Evolutionary conservation across 2,329 filamentous ascomycete genomes (phyloP).

Genomic region (Xylariomycetidae sp.): DNA sequence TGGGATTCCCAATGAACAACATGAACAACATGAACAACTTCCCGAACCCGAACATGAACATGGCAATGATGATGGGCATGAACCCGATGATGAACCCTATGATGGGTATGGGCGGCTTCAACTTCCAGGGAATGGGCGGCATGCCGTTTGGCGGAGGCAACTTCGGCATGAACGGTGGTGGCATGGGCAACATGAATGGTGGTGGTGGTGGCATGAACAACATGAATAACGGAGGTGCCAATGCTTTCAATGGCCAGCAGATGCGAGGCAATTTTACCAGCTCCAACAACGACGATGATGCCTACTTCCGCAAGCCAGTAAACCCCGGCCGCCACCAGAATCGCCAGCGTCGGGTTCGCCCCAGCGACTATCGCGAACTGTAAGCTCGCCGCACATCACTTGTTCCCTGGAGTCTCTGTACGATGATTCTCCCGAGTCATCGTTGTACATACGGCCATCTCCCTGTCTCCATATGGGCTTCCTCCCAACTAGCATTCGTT

Average conservation of each 20-base stretch:
- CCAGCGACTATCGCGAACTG: conserved; percentile 86
- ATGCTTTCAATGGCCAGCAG: conserved; percentile 24
- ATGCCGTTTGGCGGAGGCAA: conserved; percentile 33
- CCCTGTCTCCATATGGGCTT: too few species aligned
- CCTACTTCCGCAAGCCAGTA: conserved; percentile 92
- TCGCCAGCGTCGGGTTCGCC: conserved; percentile 69
- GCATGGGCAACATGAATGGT: conserved; percentile 26
- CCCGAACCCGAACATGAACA: conserved; percentile 31
- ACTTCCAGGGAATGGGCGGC: conserved; percentile 26
- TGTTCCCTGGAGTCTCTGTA: too few species aligned
- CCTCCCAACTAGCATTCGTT: too few species aligned
- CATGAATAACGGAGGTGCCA: conserved; percentile 18
- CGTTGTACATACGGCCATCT: too few species aligned
- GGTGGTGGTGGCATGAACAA: conserved; percentile 27
- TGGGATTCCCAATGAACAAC: conserved; percentile 31
- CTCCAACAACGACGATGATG: conserved; percentile 68
- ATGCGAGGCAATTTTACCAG: conserved; percentile 30
- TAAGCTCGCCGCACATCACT: conserved; percentile 38
- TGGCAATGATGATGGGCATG: conserved; percentile 32
- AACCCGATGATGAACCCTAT: conserved; percentile 34
- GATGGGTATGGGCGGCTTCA: conserved; percentile 33
- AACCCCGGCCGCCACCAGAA: conserved; percentile 90
- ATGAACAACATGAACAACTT: conserved; percentile 28
- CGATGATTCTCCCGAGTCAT: too few species aligned
- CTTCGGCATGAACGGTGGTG: conserved; percentile 25